Evolutionary conservation across 192 early-diverging fungal genomes (phyloP), one percentile per base, ranked within the genome.

Genomic region (Rhizophlyctis rosea): DNA sequence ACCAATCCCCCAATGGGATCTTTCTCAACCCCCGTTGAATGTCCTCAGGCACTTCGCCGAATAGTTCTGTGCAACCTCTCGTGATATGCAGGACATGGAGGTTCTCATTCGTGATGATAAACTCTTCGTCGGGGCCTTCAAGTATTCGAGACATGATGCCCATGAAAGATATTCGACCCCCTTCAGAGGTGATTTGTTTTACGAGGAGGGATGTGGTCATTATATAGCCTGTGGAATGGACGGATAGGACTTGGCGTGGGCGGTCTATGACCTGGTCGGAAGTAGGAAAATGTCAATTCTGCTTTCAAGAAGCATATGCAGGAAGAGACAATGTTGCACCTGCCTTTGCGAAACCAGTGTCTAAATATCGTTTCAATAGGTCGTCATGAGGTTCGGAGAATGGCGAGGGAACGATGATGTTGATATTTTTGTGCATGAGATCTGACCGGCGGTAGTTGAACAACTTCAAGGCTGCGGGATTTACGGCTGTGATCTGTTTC

Each of bases 291-390:
- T 11, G 28, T 25, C 1, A 11, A 18, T 14, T 28, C 16, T 1
- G n/a, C n/a, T n/a, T n/a, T n/a, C 59, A 27, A 29, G 18, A 28
- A 56, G 31, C 27, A 33, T 28, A 60, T 35, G 3, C 28, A 67
- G 3, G 11, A n/a, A n/a, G n/a, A 31, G 13, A 33, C 7, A 31
- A 16, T 32, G 34, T 33, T 32, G 28, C 18, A 27, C 35, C 53
- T 47, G 74, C 76, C 71, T 76, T 79, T 27, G 73, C 70, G 30
- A 58, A 54, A 52, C 77, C 77, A 49, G 77, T 79, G 25, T 79
- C 73, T 2, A 79, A 62, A 62, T 79, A 79, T 27, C 59, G 51
- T 31, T 44, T n/a, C 9, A 79, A 48, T 33, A 70, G 65, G 16
- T 14, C 34, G 54, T 79, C 77, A 50, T 79, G 77, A 1, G 64